Base-by-base conservation (phyloP, 2,329 filamentous ascomycete species). In the Phyllosticta citribraziliensis region DNA sequence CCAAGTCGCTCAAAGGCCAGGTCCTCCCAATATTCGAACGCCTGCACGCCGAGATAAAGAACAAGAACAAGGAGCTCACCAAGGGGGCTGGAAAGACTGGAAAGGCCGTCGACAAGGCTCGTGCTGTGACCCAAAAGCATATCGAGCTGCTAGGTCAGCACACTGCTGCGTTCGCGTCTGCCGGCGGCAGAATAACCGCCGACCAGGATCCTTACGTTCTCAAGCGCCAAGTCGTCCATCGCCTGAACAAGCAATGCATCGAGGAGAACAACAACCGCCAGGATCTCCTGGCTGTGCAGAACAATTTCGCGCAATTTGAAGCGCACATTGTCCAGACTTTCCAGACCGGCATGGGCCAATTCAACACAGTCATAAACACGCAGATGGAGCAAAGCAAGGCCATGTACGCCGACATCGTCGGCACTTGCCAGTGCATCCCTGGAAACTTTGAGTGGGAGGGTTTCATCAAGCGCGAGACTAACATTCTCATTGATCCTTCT, bases 191-290 rank as follows among this genome's bases (percentile, higher is more conserved):
- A 70, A 77, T 93, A 67, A 82, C 84, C 52, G 83, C 89, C 1
- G 70, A 78, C 12, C 85, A 96, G 35, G 94, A 99, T 72, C 94
- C 94, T 4, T 99, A 97, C 71, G 82, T 97, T 61, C 73, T 97
- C 54, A 84, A 88, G 68, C 86, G 93, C 33, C 89, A 89, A 63
- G 86, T 97, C 62, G 77, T 89, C 65, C 84, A 97, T 77, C 86
- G 91, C 52, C 80, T 99, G 60, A 87, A 90, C 81, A 93, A 89
- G 79, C 94, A 99, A 78, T 84, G 97, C 40, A 80, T 90, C 55
- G 91, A 96, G 71, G 94, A 99, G 79, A 99, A 99, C 81, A 95
- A 92, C 79, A 93, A 95, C 77, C 85, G 88, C 65, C 90, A 96
- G 72, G 94, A 99, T 72, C 82, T 97, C 62, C 82, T 99, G 64